These are phyloP conservation scores for Breviolum minutum DNA, from an alignment of 73 alveolate species.

Conservation along the genomic window DNA sequence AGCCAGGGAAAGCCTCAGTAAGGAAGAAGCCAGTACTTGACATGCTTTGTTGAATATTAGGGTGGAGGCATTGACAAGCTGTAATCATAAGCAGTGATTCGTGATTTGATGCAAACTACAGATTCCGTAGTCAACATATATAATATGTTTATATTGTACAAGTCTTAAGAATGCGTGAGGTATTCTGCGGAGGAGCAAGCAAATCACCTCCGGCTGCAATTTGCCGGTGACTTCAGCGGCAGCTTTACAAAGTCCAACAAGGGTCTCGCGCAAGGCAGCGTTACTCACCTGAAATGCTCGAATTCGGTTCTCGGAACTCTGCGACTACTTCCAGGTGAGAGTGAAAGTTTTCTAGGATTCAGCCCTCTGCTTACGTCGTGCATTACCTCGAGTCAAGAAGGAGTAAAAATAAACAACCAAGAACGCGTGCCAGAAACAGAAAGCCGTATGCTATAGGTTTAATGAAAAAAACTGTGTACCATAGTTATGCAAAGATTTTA, in stretches of 20 bases:
- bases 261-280: slow-evolving; percentile 53
- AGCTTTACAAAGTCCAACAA: slow-evolving; percentile 51
- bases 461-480: too few species aligned
- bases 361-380: too few species aligned
- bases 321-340: too few species aligned
- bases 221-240: slow-evolving; percentile 11
- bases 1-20: slow-evolving; percentile 49
- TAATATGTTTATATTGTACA: not conserved
- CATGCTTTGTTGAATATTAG: too few species aligned
- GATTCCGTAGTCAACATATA: not conserved
- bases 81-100: not conserved
- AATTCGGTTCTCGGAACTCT: too few species aligned
- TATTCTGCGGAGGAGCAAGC: slow-evolving; percentile 47
- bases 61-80: not conserved
- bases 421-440: too few species aligned
- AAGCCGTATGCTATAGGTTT: too few species aligned
- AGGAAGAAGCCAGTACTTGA: not conserved
- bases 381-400: too few species aligned
- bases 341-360: too few species aligned
- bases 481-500: too few species aligned
- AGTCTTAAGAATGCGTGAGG: not conserved
- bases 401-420: too few species aligned
- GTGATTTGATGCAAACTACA: not conserved
- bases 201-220: slow-evolving; percentile 44
- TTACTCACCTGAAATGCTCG: slow-evolving; percentile 22